Base-by-base conservation (phyloP, 805 yeast genomes). In the Candida saitoana region DNA sequence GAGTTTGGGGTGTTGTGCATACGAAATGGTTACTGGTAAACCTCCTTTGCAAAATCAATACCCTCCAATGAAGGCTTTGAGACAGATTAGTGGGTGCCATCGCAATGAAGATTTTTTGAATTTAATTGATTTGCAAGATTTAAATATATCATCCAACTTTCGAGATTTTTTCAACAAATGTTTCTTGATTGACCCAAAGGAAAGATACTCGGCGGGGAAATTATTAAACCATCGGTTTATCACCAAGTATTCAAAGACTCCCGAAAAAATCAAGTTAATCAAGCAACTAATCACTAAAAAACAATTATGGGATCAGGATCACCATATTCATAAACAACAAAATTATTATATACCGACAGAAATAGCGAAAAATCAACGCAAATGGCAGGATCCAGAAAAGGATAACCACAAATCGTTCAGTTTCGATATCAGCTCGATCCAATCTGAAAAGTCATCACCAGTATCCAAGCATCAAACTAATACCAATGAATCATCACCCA, bases 1-100 rank as follows among this genome's bases (percentile, higher is more conserved):
- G 93, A 81, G 87, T 6, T 63, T 84, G 44, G 93, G 91, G 1
- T 84, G 87, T 46, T 84, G 91, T 27, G 79, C 86, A 2, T 80
- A 80, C 43, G 95, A 85, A 55, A 61, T 85, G 47, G 82, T 84
- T 9, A 71, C 71, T 22, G 88, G 90, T 0, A 81, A 74, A 49
- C 93, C 95, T 1, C 93, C 95, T 7, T 57, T 81, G 25, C 74
- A 69, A 44, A 59, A 49, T 22, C 56, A 55, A 12, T 60, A 49
- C 45, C 53, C 71, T 1, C 74, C 75, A 3, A 69, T 70, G 75
- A 66, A 63, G 47, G 75, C 75, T 7, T 54, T 70, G n/a, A 47
- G 71, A 39, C 56, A 57, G 34, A 67, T 70, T 15, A 62, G 70
- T 5, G 48, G 54, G 32, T 67, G 71, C 40, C 44, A 47, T 11